Evolutionary conservation across 345 rosid species (phyloP), one percentile per base, ranked within the genome.

Genomic region (Gossypium australe): DNA sequence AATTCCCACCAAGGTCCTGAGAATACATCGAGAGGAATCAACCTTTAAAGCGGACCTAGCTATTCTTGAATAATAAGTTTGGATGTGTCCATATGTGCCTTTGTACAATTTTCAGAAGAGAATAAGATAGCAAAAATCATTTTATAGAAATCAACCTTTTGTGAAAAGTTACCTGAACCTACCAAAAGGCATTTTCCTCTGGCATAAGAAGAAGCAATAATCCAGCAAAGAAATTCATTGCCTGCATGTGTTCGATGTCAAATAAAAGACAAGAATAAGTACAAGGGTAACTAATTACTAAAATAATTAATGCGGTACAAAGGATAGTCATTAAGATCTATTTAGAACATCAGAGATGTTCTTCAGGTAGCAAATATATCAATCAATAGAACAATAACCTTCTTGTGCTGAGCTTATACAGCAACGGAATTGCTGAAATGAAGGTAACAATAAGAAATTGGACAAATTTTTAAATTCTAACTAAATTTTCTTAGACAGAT

Each of bases 171-270:
- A 77, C 81, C 63, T 58, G 75, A 81, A 87, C 86, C 70, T 92
- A 94, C 98, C 98, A 94, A 85, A 94, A 94, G 63, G 98, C 98
- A 84, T 94, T 92, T 82, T 94, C 98, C 81, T 94, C 98, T 6
- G 98, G 97, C 97, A 94, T 94, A 86, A 94, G 77, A 60, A 94
- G 95, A 78, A 94, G 91, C 83, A 94, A 88, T 63, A 92, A 65
- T 41, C 98, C 98, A 82, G 98, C 98, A 83, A 94, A 91, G 84
- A 89, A 94, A 82, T 94, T 94, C 98, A 94, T 94, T 72, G 96
- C 98, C 98, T 94, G 93, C 89, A 87, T 52, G 72, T 76, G 51
- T 79, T 83, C 58, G 27, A 49, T 53, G 58, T 67, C 70, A 81
- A 70, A 71, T 63, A 51, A 79, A 77, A 58, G 44, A 65, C 51